A percentile compares a stretch with the other conserved stretches of the same genome.
phyloP scores from a whole-genome alignment of 2,329 filamentous ascomycete species.

The Dactylellina parvicollis region DNA sequence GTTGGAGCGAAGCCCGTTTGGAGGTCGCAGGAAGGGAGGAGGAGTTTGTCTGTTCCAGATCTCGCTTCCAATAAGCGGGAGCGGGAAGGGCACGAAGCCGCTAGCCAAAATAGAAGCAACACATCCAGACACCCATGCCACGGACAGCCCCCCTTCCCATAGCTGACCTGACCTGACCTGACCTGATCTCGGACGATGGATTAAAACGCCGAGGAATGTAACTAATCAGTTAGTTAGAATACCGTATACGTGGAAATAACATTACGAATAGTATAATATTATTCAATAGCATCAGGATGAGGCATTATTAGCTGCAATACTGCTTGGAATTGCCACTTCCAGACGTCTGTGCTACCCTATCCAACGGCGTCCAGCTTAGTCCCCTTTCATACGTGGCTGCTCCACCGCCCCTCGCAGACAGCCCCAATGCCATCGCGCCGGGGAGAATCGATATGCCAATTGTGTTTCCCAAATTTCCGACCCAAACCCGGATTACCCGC shows the following conservation, averaged over 20 bases:
- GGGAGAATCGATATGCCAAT: slow-evolving; percentile 25
- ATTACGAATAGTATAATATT: not conserved
- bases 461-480: slow-evolving; percentile 13
- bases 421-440: slow-evolving; percentile 11
- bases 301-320: slow-evolving; percentile 28
- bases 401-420: slow-evolving; percentile 34
- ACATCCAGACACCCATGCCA: not conserved
- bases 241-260: no score
- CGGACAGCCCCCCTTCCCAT: not conserved
- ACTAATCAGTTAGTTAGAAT: not conserved
- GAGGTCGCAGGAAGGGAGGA: not conserved
- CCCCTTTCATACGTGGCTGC: slow-evolving; percentile 49
- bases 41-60: slow-evolving; percentile 44
- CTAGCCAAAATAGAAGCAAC: slow-evolving; percentile 54
- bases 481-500: slow-evolving; percentile 9
- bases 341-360: slow-evolving; percentile 37
- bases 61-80: slow-evolving; percentile 54
- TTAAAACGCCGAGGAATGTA: not conserved
- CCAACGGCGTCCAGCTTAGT: slow-evolving; percentile 25
- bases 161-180: no score
- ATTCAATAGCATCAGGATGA: not conserved
- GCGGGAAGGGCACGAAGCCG: slow-evolving; percentile 54
- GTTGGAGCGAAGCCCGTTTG: slow-evolving; percentile 9
- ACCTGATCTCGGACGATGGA: not conserved
- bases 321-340: slow-evolving; percentile 48